Evolutionary conservation across 345 rosid species (phyloP), one percentile per base, ranked within the genome.

Genomic region (Brassica napus): DNA sequence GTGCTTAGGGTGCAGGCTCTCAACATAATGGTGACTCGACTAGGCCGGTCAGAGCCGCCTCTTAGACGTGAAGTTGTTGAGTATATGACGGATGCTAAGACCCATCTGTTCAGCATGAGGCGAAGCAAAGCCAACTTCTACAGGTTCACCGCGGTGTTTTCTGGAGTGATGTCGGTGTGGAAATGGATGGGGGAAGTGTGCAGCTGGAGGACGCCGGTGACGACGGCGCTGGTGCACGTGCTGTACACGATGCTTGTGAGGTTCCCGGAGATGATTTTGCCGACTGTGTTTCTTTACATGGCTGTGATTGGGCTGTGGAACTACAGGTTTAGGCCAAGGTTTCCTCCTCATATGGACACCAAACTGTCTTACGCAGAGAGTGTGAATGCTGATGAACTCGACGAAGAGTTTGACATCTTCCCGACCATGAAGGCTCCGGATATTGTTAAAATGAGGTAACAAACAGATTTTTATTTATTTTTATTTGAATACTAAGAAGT

Each of bases 341-440:
- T 83, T 61, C 90, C 99, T 74, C 98, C 99, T 42, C 97, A 93
- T 79, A 93, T 95, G 98, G 79, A 93, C 84, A 84, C 90, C 2
- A 90, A 87, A 30, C 74, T 95, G 4, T 95, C 98, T 6, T 68
- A 83, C 31, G 94, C 96, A 16, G 92, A 91, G 15, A 81, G 61
- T 16, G 89, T 78, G 12, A 74, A 73, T 61, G 86, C 90, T 11
- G 99, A 93, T 73, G 99, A 95, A 78, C 90, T 93, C 2, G 99
- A 93, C 18, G 99, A 93, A 77, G 98, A 95, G 78, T 93, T 95
- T n/a, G 99, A 95, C 77, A 66, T 82, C 0, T 95, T 89, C 69
- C 99, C 98, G 2, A 86, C 98, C 37, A 61, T 81, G 0, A 78
- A 74, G 37, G 82, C 82, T 74, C 23, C 88, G 1, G 89, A 90